Conservation (phyloP, 2,329 filamentous ascomycete species). For the Scedosporium apiospermum region DNA sequence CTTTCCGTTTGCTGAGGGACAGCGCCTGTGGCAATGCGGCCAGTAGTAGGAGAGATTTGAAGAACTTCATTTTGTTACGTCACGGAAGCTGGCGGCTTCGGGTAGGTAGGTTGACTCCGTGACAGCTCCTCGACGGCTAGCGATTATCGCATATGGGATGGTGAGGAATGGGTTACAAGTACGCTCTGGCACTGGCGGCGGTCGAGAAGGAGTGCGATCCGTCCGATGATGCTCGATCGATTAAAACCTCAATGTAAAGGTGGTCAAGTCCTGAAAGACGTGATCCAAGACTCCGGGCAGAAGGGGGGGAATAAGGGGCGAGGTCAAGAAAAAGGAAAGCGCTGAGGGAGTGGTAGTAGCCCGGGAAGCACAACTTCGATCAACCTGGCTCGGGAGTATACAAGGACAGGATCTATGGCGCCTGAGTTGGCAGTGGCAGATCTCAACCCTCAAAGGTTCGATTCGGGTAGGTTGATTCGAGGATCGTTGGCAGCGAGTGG, state of each 20-base stretch:
- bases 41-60: slow-evolving; percentile 6
- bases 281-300: background rate
- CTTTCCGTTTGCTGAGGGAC: background rate
- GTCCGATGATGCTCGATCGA: too few relatives aligned
- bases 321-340: background rate
- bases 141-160: too few relatives aligned
- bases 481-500: background rate
- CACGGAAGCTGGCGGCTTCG: background rate
- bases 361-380: background rate
- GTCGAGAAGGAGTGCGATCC: too few relatives aligned
- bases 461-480: background rate
- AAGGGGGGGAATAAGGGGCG: background rate
- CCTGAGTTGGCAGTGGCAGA: background rate
- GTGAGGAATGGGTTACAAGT: too few relatives aligned
- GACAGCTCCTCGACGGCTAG: too few relatives aligned
- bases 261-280: background rate
- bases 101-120: background rate
- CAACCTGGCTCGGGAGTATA: background rate
- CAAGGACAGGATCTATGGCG: background rate
- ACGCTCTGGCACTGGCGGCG: too few relatives aligned
- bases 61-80: slow-evolving; percentile 8
- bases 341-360: background rate
- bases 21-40: slow-evolving; percentile 3
- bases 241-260: too few relatives aligned
- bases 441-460: background rate